These are phyloP conservation scores for Zea luxurians DNA, from an alignment of 176 grass and related monocot genomes.

Conservation along the genomic window DNA sequence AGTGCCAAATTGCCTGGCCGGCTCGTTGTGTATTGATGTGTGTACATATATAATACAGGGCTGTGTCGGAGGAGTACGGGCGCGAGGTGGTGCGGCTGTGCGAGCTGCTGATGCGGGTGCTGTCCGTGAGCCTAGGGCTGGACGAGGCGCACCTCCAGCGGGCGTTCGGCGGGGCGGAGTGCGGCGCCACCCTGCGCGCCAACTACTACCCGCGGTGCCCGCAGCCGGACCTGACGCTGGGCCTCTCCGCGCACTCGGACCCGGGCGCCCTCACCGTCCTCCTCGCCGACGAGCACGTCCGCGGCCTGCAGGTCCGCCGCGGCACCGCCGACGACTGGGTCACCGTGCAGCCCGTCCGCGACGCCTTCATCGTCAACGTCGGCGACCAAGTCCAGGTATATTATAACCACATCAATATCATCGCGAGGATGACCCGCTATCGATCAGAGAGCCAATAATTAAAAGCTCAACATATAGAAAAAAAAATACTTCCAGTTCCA, in stretches of 20 bases:
- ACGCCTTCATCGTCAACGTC: conserved; percentile 79
- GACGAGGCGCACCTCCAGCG: conserved; percentile 51
- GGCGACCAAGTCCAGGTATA: conserved; percentile 86
- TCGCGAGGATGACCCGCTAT: too few species aligned
- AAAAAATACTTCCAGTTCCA: too few species aligned
- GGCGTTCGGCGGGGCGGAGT: conserved; percentile 55
- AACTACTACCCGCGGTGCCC: conserved; percentile 97
- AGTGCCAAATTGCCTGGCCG: background rate
- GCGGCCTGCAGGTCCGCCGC: conserved; percentile 73
- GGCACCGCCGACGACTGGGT: conserved; percentile 55
- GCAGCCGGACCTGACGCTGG: conserved; percentile 87
- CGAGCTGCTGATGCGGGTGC: conserved; percentile 55
- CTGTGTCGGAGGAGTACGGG: conserved; percentile 68
- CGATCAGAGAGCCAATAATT: too few species aligned
- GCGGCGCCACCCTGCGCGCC: conserved; percentile 60
- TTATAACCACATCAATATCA: too few species aligned
- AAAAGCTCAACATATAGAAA: too few species aligned
- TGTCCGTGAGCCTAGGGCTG: conserved; percentile 76
- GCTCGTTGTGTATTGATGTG: background rate
- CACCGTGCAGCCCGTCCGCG: conserved; percentile 65
- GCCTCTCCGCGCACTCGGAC: conserved; percentile 90
- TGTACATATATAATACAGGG: conserved; percentile 8
- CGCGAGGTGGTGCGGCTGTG: conserved; percentile 54
- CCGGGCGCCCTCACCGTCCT: conserved; percentile 71
- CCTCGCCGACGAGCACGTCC: conserved; percentile 71